Evolutionary conservation across 1,139 yeast species (phyloP), one percentile per base, ranked within the genome.

Genomic region (Magnusiomyces ingens): DNA sequence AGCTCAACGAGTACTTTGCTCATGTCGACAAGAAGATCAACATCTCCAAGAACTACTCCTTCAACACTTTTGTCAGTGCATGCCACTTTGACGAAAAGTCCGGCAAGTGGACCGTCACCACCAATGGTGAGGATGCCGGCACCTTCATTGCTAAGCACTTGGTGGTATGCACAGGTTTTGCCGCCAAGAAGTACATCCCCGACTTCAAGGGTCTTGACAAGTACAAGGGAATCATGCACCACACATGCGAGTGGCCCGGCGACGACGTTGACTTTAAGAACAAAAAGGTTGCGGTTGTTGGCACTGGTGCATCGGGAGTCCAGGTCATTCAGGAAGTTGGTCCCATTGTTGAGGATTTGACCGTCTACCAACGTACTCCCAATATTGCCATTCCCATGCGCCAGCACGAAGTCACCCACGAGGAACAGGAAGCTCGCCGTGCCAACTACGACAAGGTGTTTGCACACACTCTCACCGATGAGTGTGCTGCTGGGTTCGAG

Each of bases 181-280:
- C 68, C 13, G 56, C 67, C 15, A 64, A 60, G 50, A 57, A 50
- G 19, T 63, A 59, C 44, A 61, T 57, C 42, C 67, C 68, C 6
- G 57, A 58, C 40, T 62, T 59, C 45, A 55, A 54, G 35, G 58
- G 80, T 0, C 59, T 77, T 46, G 75, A 74, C 37, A 64, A 63
- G 26, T 77, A 73, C 62, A 66, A 75, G 59, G 81, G 81, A 2
- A 61, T 60, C 2, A 75, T 73, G 60, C 71, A 76, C 71, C 81
- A 77, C 59, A 74, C 80, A 1, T 78, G 77, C 1, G 63, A 75
- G 47, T 78, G 78, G 75, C 72, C 78, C 56, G 75, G 75, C 58
- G 68, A 70, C 26, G 37, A 17, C 5, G 74, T 75, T 11, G 64
- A 61, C 35, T 64, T 76, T 56, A 66, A 68, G 54, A 70, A 64